Percentiles rank a stretch among this genome's conserved stretches.
Conservation (phyloP, 2,329 filamentous ascomycete genomes). For the Pyricularia sp. region DNA sequence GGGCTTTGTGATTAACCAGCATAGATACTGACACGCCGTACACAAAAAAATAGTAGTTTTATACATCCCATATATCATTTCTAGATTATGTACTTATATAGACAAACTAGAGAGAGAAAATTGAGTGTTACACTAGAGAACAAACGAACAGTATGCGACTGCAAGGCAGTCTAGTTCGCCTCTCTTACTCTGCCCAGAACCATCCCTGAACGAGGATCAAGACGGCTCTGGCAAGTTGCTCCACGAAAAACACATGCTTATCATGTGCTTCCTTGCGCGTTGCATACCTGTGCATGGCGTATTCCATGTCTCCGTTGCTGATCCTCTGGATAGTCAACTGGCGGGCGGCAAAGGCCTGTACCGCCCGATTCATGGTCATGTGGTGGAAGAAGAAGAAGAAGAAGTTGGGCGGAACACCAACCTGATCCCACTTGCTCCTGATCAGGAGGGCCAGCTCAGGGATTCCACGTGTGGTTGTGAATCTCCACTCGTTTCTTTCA, state of each 20-base stretch:
- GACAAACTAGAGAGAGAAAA: background rate
- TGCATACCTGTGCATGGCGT: background rate
- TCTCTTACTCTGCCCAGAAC: background rate
- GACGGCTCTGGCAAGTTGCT: background rate
- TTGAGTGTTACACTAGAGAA: background rate
- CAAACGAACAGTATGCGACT: background rate
- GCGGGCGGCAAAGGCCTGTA: background rate
- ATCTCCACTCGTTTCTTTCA: background rate
- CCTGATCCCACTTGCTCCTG: background rate
- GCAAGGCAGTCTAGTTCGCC: background rate
- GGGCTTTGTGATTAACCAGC: background rate
- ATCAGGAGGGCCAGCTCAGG: background rate
- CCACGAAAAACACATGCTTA: background rate
- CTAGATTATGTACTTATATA: background rate
- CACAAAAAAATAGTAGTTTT: background rate
- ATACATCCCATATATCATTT: background rate
- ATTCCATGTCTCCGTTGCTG: background rate
- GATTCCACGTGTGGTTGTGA: background rate
- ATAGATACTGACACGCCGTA: background rate
- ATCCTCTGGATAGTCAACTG: background rate
- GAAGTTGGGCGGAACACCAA: background rate
- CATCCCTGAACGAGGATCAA: background rate
- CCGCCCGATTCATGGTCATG: background rate
- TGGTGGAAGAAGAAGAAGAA: background rate
- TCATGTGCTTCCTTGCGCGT: background rate